A percentile compares a stretch with the other conserved stretches of the same genome.
These are phyloP conservation scores for Pichia sp. DNA, from an alignment of 1,139 yeast species.

Conservation along the genomic window DNA sequence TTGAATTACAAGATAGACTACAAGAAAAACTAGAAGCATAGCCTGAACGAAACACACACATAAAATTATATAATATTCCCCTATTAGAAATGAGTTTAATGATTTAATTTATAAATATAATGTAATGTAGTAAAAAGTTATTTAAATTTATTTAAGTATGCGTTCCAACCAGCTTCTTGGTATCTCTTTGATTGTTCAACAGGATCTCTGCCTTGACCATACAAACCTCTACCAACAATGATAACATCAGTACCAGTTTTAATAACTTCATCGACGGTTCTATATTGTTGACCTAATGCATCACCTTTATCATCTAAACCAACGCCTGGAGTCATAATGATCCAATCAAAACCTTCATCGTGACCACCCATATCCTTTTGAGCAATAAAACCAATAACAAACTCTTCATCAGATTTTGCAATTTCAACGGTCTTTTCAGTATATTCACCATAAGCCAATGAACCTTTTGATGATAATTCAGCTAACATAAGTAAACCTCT, in stretches of 20 bases:
- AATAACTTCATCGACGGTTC: constrained; percentile 78
- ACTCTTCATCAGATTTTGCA: constrained; percentile 79
- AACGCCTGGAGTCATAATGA: constrained; percentile 96
- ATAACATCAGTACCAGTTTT: constrained; percentile 84
- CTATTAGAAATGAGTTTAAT: background rate
- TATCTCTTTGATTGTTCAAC: constrained; percentile 80
- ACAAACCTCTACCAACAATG: constrained; percentile 94
- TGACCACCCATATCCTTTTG: constrained; percentile 81
- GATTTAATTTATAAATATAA: background rate
- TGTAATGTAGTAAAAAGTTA: background rate
- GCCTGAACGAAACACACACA: background rate
- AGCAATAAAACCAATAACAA: constrained; percentile 95
- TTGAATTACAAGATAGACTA: constrained; percentile 20
- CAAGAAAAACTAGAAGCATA: constrained; percentile 1
- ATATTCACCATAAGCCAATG: constrained; percentile 88
- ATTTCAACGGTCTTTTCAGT: constrained; percentile 82
- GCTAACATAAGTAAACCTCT: constrained; percentile 94
- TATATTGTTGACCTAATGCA: constrained; percentile 90
- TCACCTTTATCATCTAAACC: constrained; percentile 98
- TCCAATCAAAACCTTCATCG: constrained; percentile 86
- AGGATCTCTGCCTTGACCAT: constrained; percentile 95
- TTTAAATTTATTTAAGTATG: constrained; percentile 50
- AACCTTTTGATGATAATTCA: constrained; percentile 88
- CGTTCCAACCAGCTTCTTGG: constrained; percentile 90
- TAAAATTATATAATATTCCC: background rate